These are phyloP conservation scores for Trichoderma polysporum DNA, from an alignment of 2,329 filamentous ascomycete species.

Conservation along the genomic window DNA sequence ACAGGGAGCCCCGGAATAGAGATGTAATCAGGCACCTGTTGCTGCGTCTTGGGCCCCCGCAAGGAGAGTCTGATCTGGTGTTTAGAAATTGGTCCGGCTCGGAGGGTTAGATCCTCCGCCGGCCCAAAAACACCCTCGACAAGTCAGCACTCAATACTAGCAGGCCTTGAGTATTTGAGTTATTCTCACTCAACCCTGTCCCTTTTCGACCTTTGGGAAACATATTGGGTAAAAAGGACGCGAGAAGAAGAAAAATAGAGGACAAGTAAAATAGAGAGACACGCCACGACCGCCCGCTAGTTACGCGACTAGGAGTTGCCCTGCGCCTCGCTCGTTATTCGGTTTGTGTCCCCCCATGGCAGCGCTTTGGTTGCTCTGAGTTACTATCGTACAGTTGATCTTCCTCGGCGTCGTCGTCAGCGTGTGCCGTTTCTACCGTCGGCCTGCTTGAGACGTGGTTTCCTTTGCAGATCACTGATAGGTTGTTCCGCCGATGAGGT, in stretches of 20 bases:
- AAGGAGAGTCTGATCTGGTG: not conserved
- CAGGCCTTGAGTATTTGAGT: not conserved
- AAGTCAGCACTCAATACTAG: not conserved
- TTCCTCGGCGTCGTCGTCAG: not conserved
- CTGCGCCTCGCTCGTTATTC: conserved; percentile 13
- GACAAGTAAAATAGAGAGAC: not conserved
- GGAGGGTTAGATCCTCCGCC: conserved; percentile 17
- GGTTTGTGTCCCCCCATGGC: not conserved
- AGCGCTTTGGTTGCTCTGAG: not conserved
- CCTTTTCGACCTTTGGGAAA: not conserved
- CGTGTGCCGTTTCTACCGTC: conserved; percentile 12
- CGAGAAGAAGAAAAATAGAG: not conserved
- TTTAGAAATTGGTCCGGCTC: conserved; percentile 4
- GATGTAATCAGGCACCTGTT: not conserved
- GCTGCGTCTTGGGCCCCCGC: not conserved
- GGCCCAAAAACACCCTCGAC: not conserved
- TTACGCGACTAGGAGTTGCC: not conserved
- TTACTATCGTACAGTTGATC: not conserved
- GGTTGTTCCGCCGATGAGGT: not conserved
- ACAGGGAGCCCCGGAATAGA: not conserved
- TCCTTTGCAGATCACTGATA: not conserved
- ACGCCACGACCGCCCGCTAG: not conserved
- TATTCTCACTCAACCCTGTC: not conserved
- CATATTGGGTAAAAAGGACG: not conserved
- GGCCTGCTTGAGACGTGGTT: not conserved